phyloP scores from a whole-genome alignment of 768 basidiomycete genomes.

The Boletus vinaceobasis region DNA sequence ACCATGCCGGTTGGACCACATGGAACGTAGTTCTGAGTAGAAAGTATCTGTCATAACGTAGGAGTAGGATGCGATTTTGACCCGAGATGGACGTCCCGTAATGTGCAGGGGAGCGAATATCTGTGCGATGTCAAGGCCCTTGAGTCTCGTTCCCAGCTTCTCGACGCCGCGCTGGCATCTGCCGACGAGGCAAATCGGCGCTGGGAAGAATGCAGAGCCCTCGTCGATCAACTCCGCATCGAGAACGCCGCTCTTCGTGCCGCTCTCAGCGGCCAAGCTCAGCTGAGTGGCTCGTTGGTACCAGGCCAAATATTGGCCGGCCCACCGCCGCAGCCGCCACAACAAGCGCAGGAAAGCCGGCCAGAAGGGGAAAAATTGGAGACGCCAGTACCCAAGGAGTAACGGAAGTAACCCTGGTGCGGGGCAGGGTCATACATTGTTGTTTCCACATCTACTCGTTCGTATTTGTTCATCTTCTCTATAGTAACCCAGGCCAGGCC shows the following conservation, averaged over 20 bases:
- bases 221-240: slow-evolving; percentile 83
- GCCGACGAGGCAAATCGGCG: slow-evolving; percentile 87
- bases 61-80: no score
- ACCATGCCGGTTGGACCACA: no score
- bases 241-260: slow-evolving; percentile 79
- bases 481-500: slow-evolving; percentile 1
- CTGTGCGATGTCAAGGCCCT: slow-evolving; percentile 64
- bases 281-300: slow-evolving; percentile 31
- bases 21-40: no score
- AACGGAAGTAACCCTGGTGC: background rate
- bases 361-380: slow-evolving; percentile 29
- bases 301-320: slow-evolving; percentile 27
- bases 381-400: slow-evolving; percentile 24
- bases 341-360: slow-evolving; percentile 19
- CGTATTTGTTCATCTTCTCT: slow-evolving; percentile 2
- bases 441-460: background rate
- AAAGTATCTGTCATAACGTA: no score
- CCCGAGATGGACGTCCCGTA: no score
- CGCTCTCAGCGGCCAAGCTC: slow-evolving; percentile 49
- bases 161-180: slow-evolving; percentile 81
- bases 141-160: slow-evolving; percentile 78
- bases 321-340: slow-evolving; percentile 19
- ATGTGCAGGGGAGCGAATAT: no score
- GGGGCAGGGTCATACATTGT: background rate
- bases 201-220: slow-evolving; percentile 86